Evolutionary conservation across 2,329 filamentous ascomycete species (phyloP), one percentile per base, ranked within the genome.

Genomic region (Dothiorella sarmentorum): DNA sequence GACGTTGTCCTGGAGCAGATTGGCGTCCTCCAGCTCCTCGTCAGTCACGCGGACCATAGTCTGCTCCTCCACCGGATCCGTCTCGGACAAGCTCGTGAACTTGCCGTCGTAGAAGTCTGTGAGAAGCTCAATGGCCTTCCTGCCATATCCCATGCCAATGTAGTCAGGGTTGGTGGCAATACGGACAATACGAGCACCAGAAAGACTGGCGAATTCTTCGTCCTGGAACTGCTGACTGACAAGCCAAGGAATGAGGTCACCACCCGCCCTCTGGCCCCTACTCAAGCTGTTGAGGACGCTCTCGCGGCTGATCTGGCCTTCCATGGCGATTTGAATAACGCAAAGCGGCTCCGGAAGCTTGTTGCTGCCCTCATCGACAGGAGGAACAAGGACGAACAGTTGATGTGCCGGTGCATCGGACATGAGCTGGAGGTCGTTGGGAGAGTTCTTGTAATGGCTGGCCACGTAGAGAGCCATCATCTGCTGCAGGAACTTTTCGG

Each of bases 211-310:
- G 71, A 99, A 99, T 64, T 97, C 91, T 64, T 96, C 91, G 67
- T 99, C 94, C 70, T 97, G 94, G 78, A 96, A 99, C 71, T 99
- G 94, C 71, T 97, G 92, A 71, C 91, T 96, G 62, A 99, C 90
- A 29, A 97, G 83, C 94, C 94, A 99, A 0, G 94, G 94, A 59
- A 99, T 99, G 56, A 99, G 78, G 73, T 99, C 94, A 67, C 94
- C 94, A 37, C 90, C 86, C 1, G 93, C 91, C 65, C 94, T 83
- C 70, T 94, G 89, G 35, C 94, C 95, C 70, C 94, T 85, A 67
- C 89, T 93, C 63, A 99, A 77, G 71, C 90, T 90, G 75, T 91
- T 95, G 60, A 97, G 78, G 3, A 99, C 92, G 69, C 92, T 97
- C 68, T 95, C 88, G 63, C 87, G 85, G 78, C 92, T 97, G 69